phyloP scores from a whole-genome alignment of 495 filamentous ascomycete genomes.

The Pseudotulostoma volvatum region DNA sequence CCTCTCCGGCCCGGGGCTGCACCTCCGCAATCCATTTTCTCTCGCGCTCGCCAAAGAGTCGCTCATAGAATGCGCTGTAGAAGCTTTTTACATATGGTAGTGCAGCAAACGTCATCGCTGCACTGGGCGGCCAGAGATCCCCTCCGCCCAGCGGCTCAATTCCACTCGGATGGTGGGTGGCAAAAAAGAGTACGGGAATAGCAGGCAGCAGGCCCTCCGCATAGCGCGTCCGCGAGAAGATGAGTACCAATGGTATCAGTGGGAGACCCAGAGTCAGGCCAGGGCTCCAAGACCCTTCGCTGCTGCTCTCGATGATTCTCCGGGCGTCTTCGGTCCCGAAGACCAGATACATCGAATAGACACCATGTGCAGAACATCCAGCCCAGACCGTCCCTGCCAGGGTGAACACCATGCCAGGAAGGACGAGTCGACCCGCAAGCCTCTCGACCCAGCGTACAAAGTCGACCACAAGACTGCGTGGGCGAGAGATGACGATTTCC shows the following conservation, averaged over 20 bases:
- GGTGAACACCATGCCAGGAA: slow-evolving; percentile 41
- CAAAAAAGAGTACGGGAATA: slow-evolving; percentile 46
- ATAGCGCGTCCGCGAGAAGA: slow-evolving; percentile 41
- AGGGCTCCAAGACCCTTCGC: slow-evolving; percentile 24
- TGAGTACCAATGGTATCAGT: slow-evolving; percentile 42
- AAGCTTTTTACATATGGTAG: slow-evolving; percentile 51
- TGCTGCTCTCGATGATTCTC: slow-evolving; percentile 27
- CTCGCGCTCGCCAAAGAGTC: slow-evolving; percentile 44
- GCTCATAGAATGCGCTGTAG: slow-evolving; percentile 52
- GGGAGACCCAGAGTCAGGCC: slow-evolving; percentile 39
- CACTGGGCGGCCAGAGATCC: slow-evolving; percentile 56
- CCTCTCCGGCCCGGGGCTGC: slow-evolving; percentile 40
- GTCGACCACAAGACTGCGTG: slow-evolving; percentile 49
- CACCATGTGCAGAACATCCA: slow-evolving; percentile 41
- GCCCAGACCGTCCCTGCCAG: slow-evolving; percentile 36
- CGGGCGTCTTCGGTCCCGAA: slow-evolving; percentile 45
- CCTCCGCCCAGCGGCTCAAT: slow-evolving; percentile 21
- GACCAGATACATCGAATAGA: slow-evolving; percentile 42
- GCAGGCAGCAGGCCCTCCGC: slow-evolving; percentile 44
- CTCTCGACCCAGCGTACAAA: slow-evolving; percentile 37
- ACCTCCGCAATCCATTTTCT: slow-evolving; percentile 49
- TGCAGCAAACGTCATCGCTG: slow-evolving; percentile 49
- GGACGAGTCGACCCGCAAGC: slow-evolving; percentile 37
- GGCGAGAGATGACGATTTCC: slow-evolving; percentile 57
- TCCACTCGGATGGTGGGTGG: slow-evolving; percentile 25